Conservation (phyloP, 2,329 filamentous ascomycete species). For the Colletotrichum sp. region DNA sequence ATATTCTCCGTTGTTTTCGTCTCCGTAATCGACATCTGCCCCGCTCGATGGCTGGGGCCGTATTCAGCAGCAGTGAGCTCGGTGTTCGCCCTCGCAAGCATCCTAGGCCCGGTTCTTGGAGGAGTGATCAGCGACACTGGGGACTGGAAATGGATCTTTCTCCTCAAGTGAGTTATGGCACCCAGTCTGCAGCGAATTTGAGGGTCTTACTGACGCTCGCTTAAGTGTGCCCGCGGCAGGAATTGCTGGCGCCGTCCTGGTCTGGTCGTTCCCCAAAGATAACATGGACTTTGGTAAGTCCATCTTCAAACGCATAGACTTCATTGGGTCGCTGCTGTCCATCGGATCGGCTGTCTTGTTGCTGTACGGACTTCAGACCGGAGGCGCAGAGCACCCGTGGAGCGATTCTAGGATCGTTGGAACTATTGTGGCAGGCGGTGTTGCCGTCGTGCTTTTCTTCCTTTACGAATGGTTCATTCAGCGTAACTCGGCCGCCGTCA, state of each 20-base stretch:
- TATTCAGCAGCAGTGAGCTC: conserved; percentile 27
- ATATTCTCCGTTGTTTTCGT: conserved; percentile 1
- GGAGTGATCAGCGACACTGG: conserved; percentile 28
- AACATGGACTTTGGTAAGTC: background rate
- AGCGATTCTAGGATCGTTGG: background rate
- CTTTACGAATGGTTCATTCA: background rate
- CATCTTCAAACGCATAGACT: background rate
- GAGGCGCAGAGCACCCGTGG: background rate
- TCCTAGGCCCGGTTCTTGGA: conserved; percentile 44
- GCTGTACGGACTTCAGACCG: background rate
- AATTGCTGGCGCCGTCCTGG: background rate
- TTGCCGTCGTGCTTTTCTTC: background rate
- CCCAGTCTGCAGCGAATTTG: background rate
- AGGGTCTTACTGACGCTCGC: background rate
- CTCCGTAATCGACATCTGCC: background rate
- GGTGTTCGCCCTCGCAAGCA: conserved; percentile 47
- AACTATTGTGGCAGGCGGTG: background rate
- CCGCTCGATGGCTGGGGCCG: background rate
- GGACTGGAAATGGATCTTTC: background rate
- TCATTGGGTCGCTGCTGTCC: background rate
- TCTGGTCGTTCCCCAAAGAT: background rate
- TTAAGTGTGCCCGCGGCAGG: background rate
- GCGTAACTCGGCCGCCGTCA: background rate
- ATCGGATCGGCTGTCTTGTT: background rate
- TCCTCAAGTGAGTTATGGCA: background rate